Base-by-base conservation (phyloP, 129 eudicot species). In the Helianthus tuberosus region DNA sequence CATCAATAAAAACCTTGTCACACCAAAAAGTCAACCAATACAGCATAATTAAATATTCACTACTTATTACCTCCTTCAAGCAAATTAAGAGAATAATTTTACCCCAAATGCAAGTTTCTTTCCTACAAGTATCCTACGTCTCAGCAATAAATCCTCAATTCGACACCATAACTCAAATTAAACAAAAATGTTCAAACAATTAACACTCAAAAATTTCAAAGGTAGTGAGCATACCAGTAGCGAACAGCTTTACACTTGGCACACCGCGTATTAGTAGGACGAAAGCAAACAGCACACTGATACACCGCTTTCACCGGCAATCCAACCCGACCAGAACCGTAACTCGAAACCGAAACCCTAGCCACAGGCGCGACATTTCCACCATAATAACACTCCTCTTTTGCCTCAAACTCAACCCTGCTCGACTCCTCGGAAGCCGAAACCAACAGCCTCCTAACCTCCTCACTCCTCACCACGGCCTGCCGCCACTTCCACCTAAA, bases 221-320 rank as follows among this genome's bases (percentile, higher is more conserved):
- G 71, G 12, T 16, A 57, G 46, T 14, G 71, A 49, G 3, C 89
- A 43, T 87, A 93, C 98, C 98, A 93, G 82, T 93, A 93, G 25
- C 86, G 83, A 58, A 87, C 96, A 27, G 91, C 77, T 82, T 88
- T 91, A 65, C 97, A 91, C 84, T 70, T 80, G 8, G 89, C 67
- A 66, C 97, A 91, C 27, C 91, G 85, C 25, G 87, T 86, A 14
- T 86, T 86, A 5, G 97, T 84, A 4, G 86, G 88, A 72, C 72
- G 13, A 69, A 75, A 72, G 67, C 97, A 91, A 71, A 84, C 85
- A 41, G 88, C 95, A 60, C 97, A 91, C 71, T 82, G 77, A 38
- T 77, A 72, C 72, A 25, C 82, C 74, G 52, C 51, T 49, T 78
- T 74, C 52, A 29, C 39, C 51, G 38, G 16, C 3, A 82, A 49